Evolutionary conservation across 495 filamentous ascomycete genomes (phyloP).

Genomic region (Emericellopsis terricola): DNA sequence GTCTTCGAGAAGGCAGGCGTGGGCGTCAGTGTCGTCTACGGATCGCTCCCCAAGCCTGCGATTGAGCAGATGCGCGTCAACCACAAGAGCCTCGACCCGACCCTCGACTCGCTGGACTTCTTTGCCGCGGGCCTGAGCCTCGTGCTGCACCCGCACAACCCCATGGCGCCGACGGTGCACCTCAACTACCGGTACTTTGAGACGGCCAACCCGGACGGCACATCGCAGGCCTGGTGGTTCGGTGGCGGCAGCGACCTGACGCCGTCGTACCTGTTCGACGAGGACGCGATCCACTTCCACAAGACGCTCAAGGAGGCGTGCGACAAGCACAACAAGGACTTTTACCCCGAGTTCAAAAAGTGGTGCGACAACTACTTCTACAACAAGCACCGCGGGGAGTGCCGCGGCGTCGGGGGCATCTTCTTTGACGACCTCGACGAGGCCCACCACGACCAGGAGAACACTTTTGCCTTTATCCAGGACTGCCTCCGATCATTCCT

Average conservation of each 20-base stretch:
- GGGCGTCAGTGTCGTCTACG: constrained; percentile 88
- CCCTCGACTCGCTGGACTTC: constrained; percentile 63
- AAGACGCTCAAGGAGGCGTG: constrained; percentile 79
- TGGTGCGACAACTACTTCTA: constrained; percentile 98
- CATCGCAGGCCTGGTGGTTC: constrained; percentile 87
- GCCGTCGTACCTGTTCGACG: constrained; percentile 85
- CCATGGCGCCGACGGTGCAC: constrained; percentile 94
- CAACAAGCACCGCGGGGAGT: constrained; percentile 77
- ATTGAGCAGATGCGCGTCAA: constrained; percentile 88
- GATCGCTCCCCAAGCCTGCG: constrained; percentile 69
- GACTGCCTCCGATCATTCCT: constrained; percentile 73
- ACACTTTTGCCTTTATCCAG: constrained; percentile 80
- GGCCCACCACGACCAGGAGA: constrained; percentile 59
- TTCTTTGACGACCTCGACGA: constrained; percentile 98
- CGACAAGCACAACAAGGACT: constrained; percentile 79
- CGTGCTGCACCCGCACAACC: constrained; percentile 83
- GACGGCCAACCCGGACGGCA: constrained; percentile 59
- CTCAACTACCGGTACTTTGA: constrained; percentile 99
- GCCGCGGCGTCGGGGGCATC: constrained; percentile 85
- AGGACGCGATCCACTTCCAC: constrained; percentile 96
- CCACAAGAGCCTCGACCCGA: constrained; percentile 74
- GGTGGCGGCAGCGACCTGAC: constrained; percentile 91
- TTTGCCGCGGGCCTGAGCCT: constrained; percentile 88
- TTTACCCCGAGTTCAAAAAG: constrained; percentile 90
- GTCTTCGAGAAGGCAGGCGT: constrained; percentile 98